These are phyloP conservation scores for Thielaviopsis musarum DNA, from an alignment of 2,329 filamentous ascomycete species.

Conservation along the genomic window DNA sequence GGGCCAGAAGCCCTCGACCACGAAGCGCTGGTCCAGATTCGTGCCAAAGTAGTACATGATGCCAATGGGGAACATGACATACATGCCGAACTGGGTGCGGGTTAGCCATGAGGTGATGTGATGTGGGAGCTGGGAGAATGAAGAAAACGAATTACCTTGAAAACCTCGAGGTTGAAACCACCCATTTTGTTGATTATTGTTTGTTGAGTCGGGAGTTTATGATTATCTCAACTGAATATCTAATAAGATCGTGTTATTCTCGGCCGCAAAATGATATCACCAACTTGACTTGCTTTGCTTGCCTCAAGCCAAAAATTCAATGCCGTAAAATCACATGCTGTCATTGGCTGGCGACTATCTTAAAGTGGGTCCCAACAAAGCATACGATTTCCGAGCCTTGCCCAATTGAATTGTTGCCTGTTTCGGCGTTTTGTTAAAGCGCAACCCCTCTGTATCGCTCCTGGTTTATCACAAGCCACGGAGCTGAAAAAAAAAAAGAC, in stretches of 20 bases:
- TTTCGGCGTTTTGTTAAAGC: neutral
- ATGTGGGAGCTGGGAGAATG: neutral
- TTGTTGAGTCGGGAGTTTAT: neutral
- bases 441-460: neutral
- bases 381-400: neutral
- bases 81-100: slow-evolving; percentile 69
- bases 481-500: too few species aligned
- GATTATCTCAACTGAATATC: neutral
- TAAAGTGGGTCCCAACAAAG: neutral
- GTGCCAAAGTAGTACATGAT: slow-evolving; percentile 99
- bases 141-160: slow-evolving; percentile 49
- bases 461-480: too few species aligned
- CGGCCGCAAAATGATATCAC: neutral
- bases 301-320: neutral
- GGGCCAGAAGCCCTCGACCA: slow-evolving; percentile 87
- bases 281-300: neutral
- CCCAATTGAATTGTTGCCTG: too few species aligned
- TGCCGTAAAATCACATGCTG: neutral
- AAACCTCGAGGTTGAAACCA: slow-evolving; percentile 81
- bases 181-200: slow-evolving; percentile 37
- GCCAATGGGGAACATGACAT: slow-evolving; percentile 95
- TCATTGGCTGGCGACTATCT: neutral
- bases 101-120: neutral
- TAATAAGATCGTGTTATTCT: too few species aligned
- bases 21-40: slow-evolving; percentile 86